Base-by-base conservation (phyloP, 139 green algal species). In the Coccomyxa sp. region DNA sequence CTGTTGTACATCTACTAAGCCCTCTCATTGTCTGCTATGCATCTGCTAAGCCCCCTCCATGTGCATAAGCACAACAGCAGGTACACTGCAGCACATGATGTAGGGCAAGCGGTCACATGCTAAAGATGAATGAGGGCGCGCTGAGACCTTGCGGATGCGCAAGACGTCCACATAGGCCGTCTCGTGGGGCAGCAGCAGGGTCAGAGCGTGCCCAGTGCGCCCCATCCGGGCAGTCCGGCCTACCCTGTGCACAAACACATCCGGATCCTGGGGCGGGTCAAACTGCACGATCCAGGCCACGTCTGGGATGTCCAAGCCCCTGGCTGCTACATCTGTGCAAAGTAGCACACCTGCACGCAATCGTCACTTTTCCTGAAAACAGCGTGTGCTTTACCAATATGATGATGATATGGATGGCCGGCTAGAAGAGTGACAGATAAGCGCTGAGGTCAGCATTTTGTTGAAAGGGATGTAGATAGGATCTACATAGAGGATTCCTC, bases 181-280 rank as follows among this genome's bases (percentile, higher is more conserved):
- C 91, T 98, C 96, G 14, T 89, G 77, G 0, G 90, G 91, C 33
- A 91, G 72, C 37, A 99, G 88, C 39, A 91, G 86, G 29, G 92
- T 86, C 12, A 98, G 75, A 7, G 92, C 95, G 37, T 31, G 80
- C 39, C 96, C 96, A 8, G 73, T 54, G 16, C 88, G 85, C 10
- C 96, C 96, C 94, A 98, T 97, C 73, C 96, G 90, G 0, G 95
- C 96, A 39, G 95, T 97, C 54, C 95, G 89, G 0, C 95, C 95
- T 33, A 94, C 92, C 8, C 94, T 74, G 77, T 97, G 93, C 58
- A 97, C 81, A 79, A 97, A 95, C 2, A 93, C 86, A 8, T 84
- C 84, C 0, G 94, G 95, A 80, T 99, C 95, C 82, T 97, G 92
- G 6, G 89, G 87, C 4, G 81, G 69, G 82, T 98, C 92, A 29